Evolutionary conservation across 2,329 filamentous ascomycete genomes (phyloP), one percentile per base, ranked within the genome.

Genomic region (Trichoderma cornu-damae): DNA sequence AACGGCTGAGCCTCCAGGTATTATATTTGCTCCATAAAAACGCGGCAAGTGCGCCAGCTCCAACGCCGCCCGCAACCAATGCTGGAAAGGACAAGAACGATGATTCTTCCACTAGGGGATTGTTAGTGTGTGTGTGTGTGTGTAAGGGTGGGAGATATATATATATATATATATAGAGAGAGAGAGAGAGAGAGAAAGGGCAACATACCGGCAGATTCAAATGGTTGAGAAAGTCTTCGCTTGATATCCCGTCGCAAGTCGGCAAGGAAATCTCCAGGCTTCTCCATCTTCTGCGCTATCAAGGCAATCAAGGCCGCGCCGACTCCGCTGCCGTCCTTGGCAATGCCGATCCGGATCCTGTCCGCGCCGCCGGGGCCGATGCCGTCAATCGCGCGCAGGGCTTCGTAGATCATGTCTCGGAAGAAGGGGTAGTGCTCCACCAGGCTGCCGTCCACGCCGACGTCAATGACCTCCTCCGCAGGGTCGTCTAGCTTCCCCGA

Each of bases 361-460:
- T 89, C 87, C 63, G 95, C 91, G 9, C 92, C 91, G 58, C 81
- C 77, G 44, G 79, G 75, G 4, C 93, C 93, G 65, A 97, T 88
- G 60, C 87, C 84, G 14, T 90, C 81, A 53, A 96, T 84, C 57
- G 83, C 84, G 49, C 85, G 77, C 59, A 97, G 78, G 6, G 89
- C 89, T 68, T 96, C 89, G 61, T 92, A 83, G 61, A 97, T 88
- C 77, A 94, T 88, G 57, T 88, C 86, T 63, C 94, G 86, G 75
- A 96, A 99, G 68, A 86, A 86, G 7, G 94, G 94, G 72, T 97
- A 97, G 75, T 96, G 94, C 73, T 97, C 94, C 2, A 97, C 91
- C 53, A 99, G 77, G 68, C 87, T 92, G 63, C 94, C 94, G 69
- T 99, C 94, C 2, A 97, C 93, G 66, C 94, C 94, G 65, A 99